Percentiles rank a stretch among this genome's conserved stretches.
These are phyloP conservation scores for Pichia sp. DNA, from an alignment of 1,139 yeast genomes.

Conservation along the genomic window DNA sequence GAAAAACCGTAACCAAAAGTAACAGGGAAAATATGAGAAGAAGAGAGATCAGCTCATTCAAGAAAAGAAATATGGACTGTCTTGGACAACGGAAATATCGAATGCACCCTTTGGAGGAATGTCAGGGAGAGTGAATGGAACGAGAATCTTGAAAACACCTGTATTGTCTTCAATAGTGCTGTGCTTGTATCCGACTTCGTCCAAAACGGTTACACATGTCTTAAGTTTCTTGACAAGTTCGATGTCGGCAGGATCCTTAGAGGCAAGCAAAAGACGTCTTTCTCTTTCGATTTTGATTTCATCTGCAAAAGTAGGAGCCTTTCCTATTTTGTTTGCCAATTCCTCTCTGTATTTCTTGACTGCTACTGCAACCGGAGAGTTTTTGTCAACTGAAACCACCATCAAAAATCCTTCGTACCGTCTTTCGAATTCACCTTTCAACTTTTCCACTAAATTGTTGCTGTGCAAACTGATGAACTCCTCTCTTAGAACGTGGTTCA, in stretches of 20 bases:
- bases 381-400: conserved; percentile 50
- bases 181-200: conserved; percentile 25
- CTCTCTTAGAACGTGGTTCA: conserved; percentile 73
- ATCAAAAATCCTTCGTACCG: conserved; percentile 74
- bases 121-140: conserved; percentile 67
- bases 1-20: not conserved
- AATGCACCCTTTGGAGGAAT: conserved; percentile 82
- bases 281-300: conserved; percentile 69
- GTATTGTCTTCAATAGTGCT: conserved; percentile 28
- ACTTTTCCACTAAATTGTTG: conserved; percentile 62
- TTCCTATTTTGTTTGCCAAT: conserved; percentile 48
- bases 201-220: conserved; percentile 72
- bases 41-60: conserved; percentile 13
- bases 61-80: conserved; percentile 78
- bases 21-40: not conserved
- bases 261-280: conserved; percentile 53
- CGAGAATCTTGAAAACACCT: conserved; percentile 36
- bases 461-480: conserved; percentile 77
- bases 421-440: conserved; percentile 74
- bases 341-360: conserved; percentile 50
- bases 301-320: conserved; percentile 62
- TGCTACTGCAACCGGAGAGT: conserved; percentile 49
- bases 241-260: conserved; percentile 48
- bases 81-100: conserved; percentile 67
- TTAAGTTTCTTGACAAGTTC: conserved; percentile 54